Percentiles rank a stretch among this genome's conserved stretches.
phyloP scores from a whole-genome alignment of 2,329 filamentous ascomycete species.

The Talaromyces sp. region DNA sequence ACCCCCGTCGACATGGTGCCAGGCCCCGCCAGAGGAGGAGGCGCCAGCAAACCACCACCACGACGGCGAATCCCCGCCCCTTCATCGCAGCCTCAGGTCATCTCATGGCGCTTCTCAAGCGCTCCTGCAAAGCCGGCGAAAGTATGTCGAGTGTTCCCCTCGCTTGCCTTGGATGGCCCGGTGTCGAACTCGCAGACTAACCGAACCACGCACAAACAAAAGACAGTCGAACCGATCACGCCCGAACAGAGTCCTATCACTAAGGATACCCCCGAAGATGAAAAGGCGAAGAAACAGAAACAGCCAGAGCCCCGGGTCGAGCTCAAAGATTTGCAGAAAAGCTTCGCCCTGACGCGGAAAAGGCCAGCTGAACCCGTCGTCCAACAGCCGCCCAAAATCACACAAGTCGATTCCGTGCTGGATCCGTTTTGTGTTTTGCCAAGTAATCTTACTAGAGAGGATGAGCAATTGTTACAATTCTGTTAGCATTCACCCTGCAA shows the following conservation, averaged over 20 bases:
- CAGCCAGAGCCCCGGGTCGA: not conserved
- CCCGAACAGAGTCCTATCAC: not conserved
- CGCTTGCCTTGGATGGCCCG: not conserved
- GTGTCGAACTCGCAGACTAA: not conserved
- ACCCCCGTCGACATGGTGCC: not conserved
- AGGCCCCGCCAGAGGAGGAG: not conserved
- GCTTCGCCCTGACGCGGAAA: not conserved
- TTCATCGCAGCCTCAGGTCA: not conserved
- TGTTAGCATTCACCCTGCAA: not conserved
- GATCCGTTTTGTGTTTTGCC: conserved; percentile 4
- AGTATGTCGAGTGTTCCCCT: not conserved
- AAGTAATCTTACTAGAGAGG: not conserved
- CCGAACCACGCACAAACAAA: not conserved
- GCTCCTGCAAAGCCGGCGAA: not conserved
- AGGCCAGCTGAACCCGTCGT: not conserved
- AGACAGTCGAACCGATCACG: not conserved
- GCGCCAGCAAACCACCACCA: not conserved
- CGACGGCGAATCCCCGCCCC: not conserved
- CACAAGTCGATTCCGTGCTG: not conserved
- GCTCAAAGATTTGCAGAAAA: not conserved
- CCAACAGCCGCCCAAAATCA: not conserved
- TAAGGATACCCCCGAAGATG: not conserved
- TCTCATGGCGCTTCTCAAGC: not conserved
- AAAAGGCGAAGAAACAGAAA: not conserved
- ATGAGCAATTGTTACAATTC: not conserved